Evolutionary conservation across 2,329 filamentous ascomycete genomes (phyloP).

Genomic region (Xylariaceae sp.): DNA sequence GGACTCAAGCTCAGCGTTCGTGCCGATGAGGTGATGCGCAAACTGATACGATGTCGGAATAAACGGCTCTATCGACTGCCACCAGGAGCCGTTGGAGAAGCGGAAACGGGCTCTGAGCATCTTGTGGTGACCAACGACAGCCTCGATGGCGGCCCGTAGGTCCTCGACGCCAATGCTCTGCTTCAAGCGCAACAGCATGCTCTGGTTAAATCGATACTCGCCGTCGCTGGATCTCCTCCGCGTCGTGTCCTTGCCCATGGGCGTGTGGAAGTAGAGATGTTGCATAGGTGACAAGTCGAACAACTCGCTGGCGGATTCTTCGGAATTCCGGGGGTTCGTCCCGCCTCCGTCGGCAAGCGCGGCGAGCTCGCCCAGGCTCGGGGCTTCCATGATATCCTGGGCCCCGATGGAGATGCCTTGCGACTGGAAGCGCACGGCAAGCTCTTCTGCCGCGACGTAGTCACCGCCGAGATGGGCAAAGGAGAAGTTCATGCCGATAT

Average conservation of each 20-base stretch:
- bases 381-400: slow-evolving; percentile 37
- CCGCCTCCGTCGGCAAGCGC: slow-evolving; percentile 34
- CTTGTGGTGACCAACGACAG: slow-evolving; percentile 46
- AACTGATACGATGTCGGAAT: slow-evolving; percentile 43
- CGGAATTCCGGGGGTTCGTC: slow-evolving; percentile 31
- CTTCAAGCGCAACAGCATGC: slow-evolving; percentile 45
- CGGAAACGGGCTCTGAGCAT: slow-evolving; percentile 50
- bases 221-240: slow-evolving; percentile 32
- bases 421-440: slow-evolving; percentile 38
- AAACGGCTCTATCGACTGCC: slow-evolving; percentile 42
- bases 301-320: slow-evolving; percentile 34
- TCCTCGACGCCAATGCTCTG: slow-evolving; percentile 40
- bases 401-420: slow-evolving; percentile 38
- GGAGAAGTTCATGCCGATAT: slow-evolving; percentile 42
- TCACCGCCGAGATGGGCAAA: slow-evolving; percentile 41
- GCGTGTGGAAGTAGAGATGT: slow-evolving; percentile 48
- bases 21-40: slow-evolving; percentile 39
- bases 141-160: slow-evolving; percentile 45
- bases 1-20: slow-evolving; percentile 40
- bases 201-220: slow-evolving; percentile 48
- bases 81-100: slow-evolving; percentile 40
- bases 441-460: slow-evolving; percentile 37
- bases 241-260: slow-evolving; percentile 37
- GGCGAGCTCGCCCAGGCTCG: slow-evolving; percentile 39
- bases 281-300: slow-evolving; percentile 53